Percentiles rank a stretch among this genome's conserved stretches.
phyloP scores from a whole-genome alignment of 1,139 yeast species.

The Zygoascus sp. region DNA sequence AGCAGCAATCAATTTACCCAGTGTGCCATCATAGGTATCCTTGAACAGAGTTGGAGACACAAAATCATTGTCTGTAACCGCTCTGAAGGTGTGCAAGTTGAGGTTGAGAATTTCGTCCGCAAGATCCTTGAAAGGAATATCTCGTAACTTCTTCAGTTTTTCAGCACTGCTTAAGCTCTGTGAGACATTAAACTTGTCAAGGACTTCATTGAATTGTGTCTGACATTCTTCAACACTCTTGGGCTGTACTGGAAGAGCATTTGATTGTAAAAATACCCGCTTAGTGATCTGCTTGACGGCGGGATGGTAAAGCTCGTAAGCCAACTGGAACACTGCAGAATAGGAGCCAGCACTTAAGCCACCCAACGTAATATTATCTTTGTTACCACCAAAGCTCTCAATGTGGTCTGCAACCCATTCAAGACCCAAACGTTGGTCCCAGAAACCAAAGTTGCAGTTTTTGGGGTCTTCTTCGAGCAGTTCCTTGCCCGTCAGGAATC shows the following conservation, averaged over 20 bases:
- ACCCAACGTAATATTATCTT: constrained; percentile 39
- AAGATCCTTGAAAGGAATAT: constrained; percentile 25
- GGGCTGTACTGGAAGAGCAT: constrained; percentile 38
- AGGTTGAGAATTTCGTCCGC: constrained; percentile 33
- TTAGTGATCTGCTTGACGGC: constrained; percentile 37
- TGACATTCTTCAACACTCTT: constrained; percentile 35
- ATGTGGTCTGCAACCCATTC: constrained; percentile 36
- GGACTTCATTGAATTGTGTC: constrained; percentile 38
- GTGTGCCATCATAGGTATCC: constrained; percentile 37
- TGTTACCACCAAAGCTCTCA: constrained; percentile 37
- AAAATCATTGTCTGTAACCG: constrained; percentile 39
- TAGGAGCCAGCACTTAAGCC: constrained; percentile 40
- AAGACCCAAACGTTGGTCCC: constrained; percentile 39
- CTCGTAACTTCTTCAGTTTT: constrained; percentile 27
- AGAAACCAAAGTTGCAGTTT: constrained; percentile 40
- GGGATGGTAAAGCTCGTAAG: constrained; percentile 39
- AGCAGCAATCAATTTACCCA: constrained; percentile 29
- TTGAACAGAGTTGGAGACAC: constrained; percentile 30
- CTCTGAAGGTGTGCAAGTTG: constrained; percentile 39
- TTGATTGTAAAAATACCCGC: constrained; percentile 37
- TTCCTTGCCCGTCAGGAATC: constrained; percentile 37
- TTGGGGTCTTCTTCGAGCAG: constrained; percentile 29
- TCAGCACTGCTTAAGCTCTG: constrained; percentile 17
- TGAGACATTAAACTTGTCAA: constrained; percentile 23
- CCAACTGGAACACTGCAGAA: constrained; percentile 38